phyloP scores from a whole-genome alignment of 345 rosid species.

The Bruguiera parviflora region DNA sequence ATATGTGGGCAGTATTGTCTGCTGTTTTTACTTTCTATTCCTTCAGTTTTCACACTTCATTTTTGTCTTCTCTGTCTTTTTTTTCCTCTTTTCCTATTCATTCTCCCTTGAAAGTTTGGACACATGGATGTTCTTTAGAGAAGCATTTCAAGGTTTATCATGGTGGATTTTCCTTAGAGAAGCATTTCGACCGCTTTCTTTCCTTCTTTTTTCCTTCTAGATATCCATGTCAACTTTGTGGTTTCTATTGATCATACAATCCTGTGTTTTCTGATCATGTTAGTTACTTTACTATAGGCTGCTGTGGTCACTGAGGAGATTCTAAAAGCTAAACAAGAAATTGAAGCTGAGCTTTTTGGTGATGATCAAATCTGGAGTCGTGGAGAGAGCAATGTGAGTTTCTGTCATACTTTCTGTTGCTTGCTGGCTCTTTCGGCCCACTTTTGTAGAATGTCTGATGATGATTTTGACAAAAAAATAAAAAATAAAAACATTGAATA shows the following conservation, averaged over 20 bases:
- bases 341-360: conserved; percentile 69
- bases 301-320: conserved; percentile 57
- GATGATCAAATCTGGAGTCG: conserved; percentile 74
- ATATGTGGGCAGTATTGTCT: not conserved
- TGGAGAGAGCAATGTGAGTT: conserved; percentile 60
- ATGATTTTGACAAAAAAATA: not conserved
- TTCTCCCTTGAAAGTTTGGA: not conserved
- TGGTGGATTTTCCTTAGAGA: not conserved
- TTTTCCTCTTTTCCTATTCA: not conserved
- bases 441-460: not conserved
- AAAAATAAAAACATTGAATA: too few relatives aligned
- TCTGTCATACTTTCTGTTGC: conserved; percentile 4
- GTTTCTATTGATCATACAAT: not conserved
- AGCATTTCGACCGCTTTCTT: not conserved
- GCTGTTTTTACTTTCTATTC: not conserved
- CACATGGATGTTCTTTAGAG: not conserved
- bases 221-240: not conserved
- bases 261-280: conserved; percentile 3
- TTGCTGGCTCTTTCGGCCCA: not conserved
- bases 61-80: not conserved
- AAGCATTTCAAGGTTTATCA: not conserved
- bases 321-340: conserved; percentile 54
- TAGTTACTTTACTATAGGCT: conserved; percentile 30
- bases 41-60: too few relatives aligned
- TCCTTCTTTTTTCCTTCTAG: not conserved